Evolutionary conservation across 257 asterid genomes (phyloP).

Genomic region (Solanum sejunctum): DNA sequence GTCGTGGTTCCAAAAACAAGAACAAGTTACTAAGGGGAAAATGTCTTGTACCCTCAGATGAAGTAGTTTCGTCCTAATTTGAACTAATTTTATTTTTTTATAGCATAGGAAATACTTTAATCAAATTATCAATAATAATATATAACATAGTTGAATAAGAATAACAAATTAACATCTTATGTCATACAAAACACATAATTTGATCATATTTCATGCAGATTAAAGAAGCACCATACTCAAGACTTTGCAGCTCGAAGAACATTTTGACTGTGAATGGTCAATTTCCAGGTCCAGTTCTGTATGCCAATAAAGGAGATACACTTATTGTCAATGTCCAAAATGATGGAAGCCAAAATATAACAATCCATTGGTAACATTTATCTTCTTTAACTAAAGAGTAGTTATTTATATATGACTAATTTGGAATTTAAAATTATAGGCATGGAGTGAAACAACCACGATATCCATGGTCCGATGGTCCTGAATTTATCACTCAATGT

Average conservation of each 20-base stretch:
- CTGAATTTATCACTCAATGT: constrained; percentile 21
- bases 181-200: too few species aligned
- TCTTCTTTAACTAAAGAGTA: background rate
- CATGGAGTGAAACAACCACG: constrained; percentile 21
- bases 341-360: constrained; percentile 7
- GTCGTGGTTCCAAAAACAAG: too few species aligned
- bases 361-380: constrained; percentile 16
- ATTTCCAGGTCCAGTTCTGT: constrained; percentile 21
- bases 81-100: background rate
- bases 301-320: constrained; percentile 13
- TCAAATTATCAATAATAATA: background rate
- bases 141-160: too few species aligned
- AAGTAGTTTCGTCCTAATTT: background rate
- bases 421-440: background rate
- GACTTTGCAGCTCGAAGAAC: constrained; percentile 12
- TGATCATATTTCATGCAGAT: background rate
- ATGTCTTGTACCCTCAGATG: background rate
- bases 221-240: constrained; percentile 8
- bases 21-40: background rate
- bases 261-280: constrained; percentile 19
- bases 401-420: background rate
- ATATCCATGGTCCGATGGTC: constrained; percentile 26
- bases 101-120: background rate
- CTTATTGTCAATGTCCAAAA: constrained; percentile 9
- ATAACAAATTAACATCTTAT: too few species aligned